Conservation (phyloP, 371 early-diverging fungal species). For the Rhizopus microsporus region DNA sequence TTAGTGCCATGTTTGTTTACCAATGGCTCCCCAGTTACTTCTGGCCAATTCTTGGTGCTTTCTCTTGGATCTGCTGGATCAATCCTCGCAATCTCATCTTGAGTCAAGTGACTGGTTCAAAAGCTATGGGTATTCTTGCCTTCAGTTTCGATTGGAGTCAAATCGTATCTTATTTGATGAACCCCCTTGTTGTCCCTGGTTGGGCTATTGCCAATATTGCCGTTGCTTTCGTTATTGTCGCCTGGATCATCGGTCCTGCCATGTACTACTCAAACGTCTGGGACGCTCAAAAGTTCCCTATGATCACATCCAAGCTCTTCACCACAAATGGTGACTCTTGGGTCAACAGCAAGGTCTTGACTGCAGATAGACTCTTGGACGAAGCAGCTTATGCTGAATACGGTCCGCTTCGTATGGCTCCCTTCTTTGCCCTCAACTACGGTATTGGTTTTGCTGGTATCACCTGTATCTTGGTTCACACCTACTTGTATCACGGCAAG, state of each 20-base stretch:
- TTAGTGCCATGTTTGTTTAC: constrained; percentile 64
- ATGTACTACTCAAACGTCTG: constrained; percentile 71
- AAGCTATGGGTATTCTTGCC: constrained; percentile 70
- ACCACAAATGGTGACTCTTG: constrained; percentile 54
- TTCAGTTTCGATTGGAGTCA: constrained; percentile 81
- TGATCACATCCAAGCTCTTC: constrained; percentile 43
- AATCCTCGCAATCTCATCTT: constrained; percentile 56
- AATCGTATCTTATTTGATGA: constrained; percentile 61
- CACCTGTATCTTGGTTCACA: constrained; percentile 65
- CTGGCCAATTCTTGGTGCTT: constrained; percentile 66
- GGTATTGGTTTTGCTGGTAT: constrained; percentile 68
- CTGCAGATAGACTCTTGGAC: constrained; percentile 59
- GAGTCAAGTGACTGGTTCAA: constrained; percentile 61
- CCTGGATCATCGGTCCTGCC: constrained; percentile 77
- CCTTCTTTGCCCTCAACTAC: constrained; percentile 61
- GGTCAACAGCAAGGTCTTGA: constrained; percentile 57
- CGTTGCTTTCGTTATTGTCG: constrained; percentile 66
- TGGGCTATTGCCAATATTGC: constrained; percentile 74
- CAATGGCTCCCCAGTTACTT: constrained; percentile 81
- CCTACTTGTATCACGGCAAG: constrained; percentile 60
- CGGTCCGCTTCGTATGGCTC: constrained; percentile 70
- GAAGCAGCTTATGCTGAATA: constrained; percentile 63
- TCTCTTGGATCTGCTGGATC: constrained; percentile 78
- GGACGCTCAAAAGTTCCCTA: constrained; percentile 66
- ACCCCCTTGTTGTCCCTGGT: constrained; percentile 74